Conservation (phyloP, 2,329 filamentous ascomycete species). For the Arachnomyces sp. region DNA sequence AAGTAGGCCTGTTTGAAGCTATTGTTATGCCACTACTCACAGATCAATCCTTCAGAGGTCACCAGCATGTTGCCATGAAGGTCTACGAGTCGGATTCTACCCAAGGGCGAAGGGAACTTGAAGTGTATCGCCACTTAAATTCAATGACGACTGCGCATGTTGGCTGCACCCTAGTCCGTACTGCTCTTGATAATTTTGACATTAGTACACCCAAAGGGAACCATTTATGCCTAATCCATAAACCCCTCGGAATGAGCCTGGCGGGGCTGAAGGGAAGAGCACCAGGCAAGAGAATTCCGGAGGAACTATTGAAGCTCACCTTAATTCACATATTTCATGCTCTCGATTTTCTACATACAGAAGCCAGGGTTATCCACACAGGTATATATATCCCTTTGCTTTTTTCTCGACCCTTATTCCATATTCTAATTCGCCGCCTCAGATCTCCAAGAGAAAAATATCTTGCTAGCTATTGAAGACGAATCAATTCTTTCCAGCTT, state of each 20-base stretch:
- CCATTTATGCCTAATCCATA: conserved; percentile 20
- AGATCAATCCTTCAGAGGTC: background rate
- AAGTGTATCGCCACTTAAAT: conserved; percentile 15
- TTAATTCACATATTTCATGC: conserved; percentile 18
- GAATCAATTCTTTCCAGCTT: conserved; percentile 19
- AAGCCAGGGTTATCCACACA: conserved; percentile 19
- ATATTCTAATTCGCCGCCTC: background rate
- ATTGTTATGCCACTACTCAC: too few relatives aligned
- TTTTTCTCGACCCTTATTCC: background rate
- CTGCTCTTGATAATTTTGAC: conserved; percentile 17
- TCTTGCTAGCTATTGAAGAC: conserved; percentile 20
- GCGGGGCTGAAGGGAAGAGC: conserved; percentile 10
- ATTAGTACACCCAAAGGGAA: conserved; percentile 8
- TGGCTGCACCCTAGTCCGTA: conserved; percentile 14
- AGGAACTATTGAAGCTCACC: conserved; percentile 15
- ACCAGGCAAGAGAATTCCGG: conserved; percentile 10
- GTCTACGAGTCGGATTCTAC: conserved; percentile 4
- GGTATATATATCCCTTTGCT: conserved; percentile 13
- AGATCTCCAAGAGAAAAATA: conserved; percentile 24
- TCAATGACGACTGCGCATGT: conserved; percentile 13
- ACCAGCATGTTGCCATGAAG: background rate
- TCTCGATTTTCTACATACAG: conserved; percentile 22
- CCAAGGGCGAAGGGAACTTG: conserved; percentile 10
- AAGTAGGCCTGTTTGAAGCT: background rate
- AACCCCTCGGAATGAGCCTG: conserved; percentile 18